Conservation (phyloP, 192 early-diverging fungal species). For the Backusella australiensis region DNA sequence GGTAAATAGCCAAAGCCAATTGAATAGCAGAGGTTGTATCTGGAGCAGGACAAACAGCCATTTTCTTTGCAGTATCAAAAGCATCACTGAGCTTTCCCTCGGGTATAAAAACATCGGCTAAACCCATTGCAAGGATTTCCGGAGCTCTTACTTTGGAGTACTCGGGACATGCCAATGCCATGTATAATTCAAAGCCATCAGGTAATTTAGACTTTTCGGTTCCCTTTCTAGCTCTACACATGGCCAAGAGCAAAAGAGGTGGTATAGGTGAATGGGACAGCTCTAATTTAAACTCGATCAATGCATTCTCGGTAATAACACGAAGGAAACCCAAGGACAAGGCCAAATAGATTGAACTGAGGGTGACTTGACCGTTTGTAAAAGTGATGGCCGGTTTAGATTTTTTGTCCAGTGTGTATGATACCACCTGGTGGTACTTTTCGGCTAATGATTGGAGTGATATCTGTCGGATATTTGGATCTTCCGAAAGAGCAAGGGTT, state of each 20-base stretch:
- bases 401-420: neutral
- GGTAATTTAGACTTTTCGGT: conserved; percentile 22
- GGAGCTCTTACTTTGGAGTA: conserved; percentile 40
- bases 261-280: conserved; percentile 29
- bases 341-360: conserved; percentile 34
- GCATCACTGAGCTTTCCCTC: conserved; percentile 40
- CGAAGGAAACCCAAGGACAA: conserved; percentile 33
- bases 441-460: neutral
- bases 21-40: conserved; percentile 41
- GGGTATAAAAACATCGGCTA: conserved; percentile 48
- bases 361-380: conserved; percentile 39
- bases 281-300: conserved; percentile 13
- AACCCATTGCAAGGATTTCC: conserved; percentile 41
- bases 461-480: neutral
- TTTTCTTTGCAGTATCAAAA: conserved; percentile 35
- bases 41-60: conserved; percentile 46
- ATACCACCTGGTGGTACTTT: conserved; percentile 31
- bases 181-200: conserved; percentile 34
- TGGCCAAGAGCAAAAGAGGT: conserved; percentile 5
- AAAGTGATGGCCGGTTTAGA: conserved; percentile 32
- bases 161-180: conserved; percentile 40
- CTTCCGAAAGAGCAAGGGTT: neutral
- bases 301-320: conserved; percentile 45
- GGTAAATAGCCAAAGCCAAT: conserved; percentile 38
- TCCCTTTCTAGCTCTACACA: conserved; percentile 1